Evolutionary conservation across 306 rosid genomes (phyloP), one percentile per base, ranked within the genome.

Genomic region (Delonix regia): DNA sequence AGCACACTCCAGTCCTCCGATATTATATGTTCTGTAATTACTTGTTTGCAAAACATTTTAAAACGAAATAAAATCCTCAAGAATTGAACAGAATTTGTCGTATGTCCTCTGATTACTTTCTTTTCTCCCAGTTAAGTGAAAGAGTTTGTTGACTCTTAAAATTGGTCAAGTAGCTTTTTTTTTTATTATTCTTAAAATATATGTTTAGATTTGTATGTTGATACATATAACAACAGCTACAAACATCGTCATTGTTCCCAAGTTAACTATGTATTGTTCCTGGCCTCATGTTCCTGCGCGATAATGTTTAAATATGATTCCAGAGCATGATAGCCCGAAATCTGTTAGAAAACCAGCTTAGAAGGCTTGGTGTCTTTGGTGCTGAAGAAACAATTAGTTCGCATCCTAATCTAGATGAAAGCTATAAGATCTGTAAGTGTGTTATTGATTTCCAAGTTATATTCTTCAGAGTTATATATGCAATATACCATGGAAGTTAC

Each of bases 281-380:
- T 73, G 65, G n/a, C 81, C 51, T 63, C 51, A 51, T 69, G 45
- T 73, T 75, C 76, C 85, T 71, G 81, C 42, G 57, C 83, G 79
- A 74, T 51, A 6, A 71, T 51, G 57, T 60, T 81, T 48, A 72
- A 45, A 47, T 62, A 19, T 82, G 76, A 67, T 78, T 89, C 90
- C 91, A 95, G 99, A 95, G 99, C 85, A 93, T 93, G 98, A 88
- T 95, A 51, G 99, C 87, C 67, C 85, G 97, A 60, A 87, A 88
- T 67, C 86, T 91, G 96, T 84, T 95, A 89, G 99, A 95, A 84
- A 77, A 59, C 85, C 99, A 95, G 85, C 99, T 95, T 53, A 91
- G 94, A 76, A 93, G 98, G 80, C 96, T 95, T 69, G 99, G 96
- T 69, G 80, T 95, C 74, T 95, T 93, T 75, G 98, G 89, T 60